Conservation (phyloP, 148 eudicot species). For the Cornus kousa region DNA sequence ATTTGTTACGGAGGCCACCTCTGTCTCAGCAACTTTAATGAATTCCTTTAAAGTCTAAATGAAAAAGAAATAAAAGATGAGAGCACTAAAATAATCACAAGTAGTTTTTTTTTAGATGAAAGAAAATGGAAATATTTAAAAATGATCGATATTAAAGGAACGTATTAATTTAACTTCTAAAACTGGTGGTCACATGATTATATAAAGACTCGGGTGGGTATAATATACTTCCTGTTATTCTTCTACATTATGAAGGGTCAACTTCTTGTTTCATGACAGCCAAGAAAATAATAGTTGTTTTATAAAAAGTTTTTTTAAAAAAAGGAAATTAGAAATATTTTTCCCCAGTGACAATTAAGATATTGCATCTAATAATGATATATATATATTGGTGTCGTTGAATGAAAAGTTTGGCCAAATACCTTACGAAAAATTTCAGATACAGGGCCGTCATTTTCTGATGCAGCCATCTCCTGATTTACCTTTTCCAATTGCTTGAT, state of each 20-base stretch:
- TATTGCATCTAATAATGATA: not conserved
- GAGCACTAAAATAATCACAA: not conserved
- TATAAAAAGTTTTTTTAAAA: not conserved
- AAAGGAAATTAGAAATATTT: not conserved
- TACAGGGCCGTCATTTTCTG: conserved; percentile 91
- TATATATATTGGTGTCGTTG: not conserved
- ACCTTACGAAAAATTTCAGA: conserved; percentile 84
- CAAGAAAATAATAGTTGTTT: too few species aligned
- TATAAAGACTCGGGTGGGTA: not conserved
- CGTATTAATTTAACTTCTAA: not conserved
- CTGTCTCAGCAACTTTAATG: conserved; percentile 65
- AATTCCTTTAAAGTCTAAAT: conserved; percentile 75
- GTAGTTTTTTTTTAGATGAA: not conserved
- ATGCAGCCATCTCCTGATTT: conserved; percentile 75
- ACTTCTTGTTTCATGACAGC: too few species aligned
- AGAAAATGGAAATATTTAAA: not conserved
- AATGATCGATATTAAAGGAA: not conserved
- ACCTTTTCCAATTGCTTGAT: conserved; percentile 87
- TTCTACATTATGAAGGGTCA: not conserved
- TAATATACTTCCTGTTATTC: not conserved
- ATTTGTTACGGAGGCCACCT: conserved; percentile 64
- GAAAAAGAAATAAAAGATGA: not conserved
- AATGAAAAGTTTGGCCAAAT: conserved; percentile 2
- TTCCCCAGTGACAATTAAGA: not conserved
- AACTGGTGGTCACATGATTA: not conserved